A percentile compares a stretch with the other conserved stretches of the same genome.
These are phyloP conservation scores for Aspergillus sparsus DNA, from an alignment of 495 filamentous ascomycete species.

Conservation along the genomic window DNA sequence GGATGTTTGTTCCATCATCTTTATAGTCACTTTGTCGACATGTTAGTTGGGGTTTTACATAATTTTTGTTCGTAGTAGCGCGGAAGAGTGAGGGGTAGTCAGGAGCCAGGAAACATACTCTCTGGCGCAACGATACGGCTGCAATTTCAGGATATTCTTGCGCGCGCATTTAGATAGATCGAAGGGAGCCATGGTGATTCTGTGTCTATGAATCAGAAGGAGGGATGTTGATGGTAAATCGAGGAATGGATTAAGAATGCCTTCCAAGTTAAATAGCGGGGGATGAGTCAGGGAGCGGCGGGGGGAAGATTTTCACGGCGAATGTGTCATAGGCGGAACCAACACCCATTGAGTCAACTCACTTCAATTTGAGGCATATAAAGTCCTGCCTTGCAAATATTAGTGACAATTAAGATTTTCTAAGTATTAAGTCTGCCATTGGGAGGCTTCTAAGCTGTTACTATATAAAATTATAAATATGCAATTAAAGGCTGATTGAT, in stretches of 20 bases:
- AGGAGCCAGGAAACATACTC: slow-evolving; percentile 56
- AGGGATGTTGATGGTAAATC: not conserved
- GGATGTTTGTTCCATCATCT: slow-evolving; percentile 94
- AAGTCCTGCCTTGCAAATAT: no score
- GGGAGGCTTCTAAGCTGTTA: no score
- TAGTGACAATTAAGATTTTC: no score
- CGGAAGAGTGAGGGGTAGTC: slow-evolving; percentile 1
- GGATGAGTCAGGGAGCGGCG: slow-evolving; percentile 13
- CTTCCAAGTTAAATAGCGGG: not conserved
- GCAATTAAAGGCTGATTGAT: no score
- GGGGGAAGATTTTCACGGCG: slow-evolving; percentile 2
- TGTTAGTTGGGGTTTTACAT: slow-evolving; percentile 32
- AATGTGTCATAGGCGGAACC: slow-evolving; percentile 14
- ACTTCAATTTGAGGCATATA: no score
- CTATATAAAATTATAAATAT: no score
- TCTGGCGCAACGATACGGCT: slow-evolving; percentile 83
- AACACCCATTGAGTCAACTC: not conserved
- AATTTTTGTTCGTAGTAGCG: not conserved
- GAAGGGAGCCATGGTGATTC: slow-evolving; percentile 57
- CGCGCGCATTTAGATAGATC: slow-evolving; percentile 79
- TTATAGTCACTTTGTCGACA: slow-evolving; percentile 81
- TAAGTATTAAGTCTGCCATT: no score
- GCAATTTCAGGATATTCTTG: slow-evolving; percentile 76
- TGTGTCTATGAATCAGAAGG: slow-evolving; percentile 1
- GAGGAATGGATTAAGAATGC: slow-evolving; percentile 3